Evolutionary conservation across 768 basidiomycete genomes (phyloP).

Genomic region (Trametes maxima): DNA sequence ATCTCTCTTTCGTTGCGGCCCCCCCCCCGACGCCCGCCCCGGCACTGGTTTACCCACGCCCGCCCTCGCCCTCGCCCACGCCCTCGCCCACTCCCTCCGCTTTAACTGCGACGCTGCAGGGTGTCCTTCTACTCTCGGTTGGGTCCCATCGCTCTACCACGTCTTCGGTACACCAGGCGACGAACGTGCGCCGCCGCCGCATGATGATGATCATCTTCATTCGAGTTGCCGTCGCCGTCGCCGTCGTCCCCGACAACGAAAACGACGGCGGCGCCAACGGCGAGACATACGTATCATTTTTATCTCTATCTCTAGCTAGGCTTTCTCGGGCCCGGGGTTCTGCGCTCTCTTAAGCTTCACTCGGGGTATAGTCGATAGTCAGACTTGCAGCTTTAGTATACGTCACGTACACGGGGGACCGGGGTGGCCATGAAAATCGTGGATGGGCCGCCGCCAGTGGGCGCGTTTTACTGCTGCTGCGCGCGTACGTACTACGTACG

Average conservation of each 20-base stretch:
- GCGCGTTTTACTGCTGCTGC: no score
- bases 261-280: not conserved
- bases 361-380: no score
- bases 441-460: no score
- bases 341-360: no score
- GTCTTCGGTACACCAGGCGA: not conserved
- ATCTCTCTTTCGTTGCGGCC: not conserved
- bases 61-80: slow-evolving; percentile 2
- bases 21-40: slow-evolving; percentile 11
- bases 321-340: not conserved
- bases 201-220: no score
- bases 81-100: not conserved
- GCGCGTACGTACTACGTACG: no score
- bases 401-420: no score
- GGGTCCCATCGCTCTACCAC: not conserved
- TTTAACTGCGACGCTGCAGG: no score
- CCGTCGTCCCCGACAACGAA: not conserved
- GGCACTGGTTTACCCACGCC: no score
- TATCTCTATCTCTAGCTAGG: not conserved
- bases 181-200: not conserved
- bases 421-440: no score
- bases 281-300: not conserved
- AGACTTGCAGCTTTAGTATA: no score
- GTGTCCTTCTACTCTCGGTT: not conserved
- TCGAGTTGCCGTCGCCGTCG: no score